These are phyloP conservation scores for Pachysandra terminalis DNA, from an alignment of 164 flowering plant species.

Conservation along the genomic window DNA sequence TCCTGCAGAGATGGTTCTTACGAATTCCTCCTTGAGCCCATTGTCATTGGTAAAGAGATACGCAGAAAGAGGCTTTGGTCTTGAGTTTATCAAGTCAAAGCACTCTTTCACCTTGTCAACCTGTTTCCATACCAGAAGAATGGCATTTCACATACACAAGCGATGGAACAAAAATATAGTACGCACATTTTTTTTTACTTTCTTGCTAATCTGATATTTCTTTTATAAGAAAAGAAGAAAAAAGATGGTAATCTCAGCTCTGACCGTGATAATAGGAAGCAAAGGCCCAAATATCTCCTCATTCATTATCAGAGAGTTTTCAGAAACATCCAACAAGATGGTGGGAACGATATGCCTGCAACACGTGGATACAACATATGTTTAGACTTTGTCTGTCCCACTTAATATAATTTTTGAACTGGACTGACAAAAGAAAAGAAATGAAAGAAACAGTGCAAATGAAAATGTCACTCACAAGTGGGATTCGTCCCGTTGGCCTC, in stretches of 20 bases:
- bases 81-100: slow-evolving; percentile 51
- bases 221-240: not conserved
- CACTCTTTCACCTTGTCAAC: slow-evolving; percentile 78
- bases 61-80: slow-evolving; percentile 93
- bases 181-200: not conserved
- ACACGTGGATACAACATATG: slow-evolving; percentile 3
- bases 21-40: slow-evolving; percentile 66
- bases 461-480: slow-evolving; percentile 47
- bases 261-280: slow-evolving; percentile 81
- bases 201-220: not conserved
- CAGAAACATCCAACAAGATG: slow-evolving; percentile 77
- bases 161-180: not conserved
- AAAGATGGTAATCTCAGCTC: slow-evolving; percentile 7
- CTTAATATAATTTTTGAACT: not conserved
- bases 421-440: too few species aligned
- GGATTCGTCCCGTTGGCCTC: slow-evolving; percentile 65
- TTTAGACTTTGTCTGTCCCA: not conserved
- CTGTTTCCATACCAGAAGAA: slow-evolving; percentile 28
- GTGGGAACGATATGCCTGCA: slow-evolving; percentile 86
- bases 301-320: slow-evolving; percentile 75
- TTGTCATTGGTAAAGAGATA: slow-evolving; percentile 77
- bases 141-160: not conserved
- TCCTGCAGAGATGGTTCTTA: slow-evolving; percentile 62
- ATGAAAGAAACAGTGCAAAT: not conserved
- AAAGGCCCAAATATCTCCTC: slow-evolving; percentile 97